phyloP scores from a whole-genome alignment of 2,329 filamentous ascomycete genomes.

The Tetracladium maxilliforme region DNA sequence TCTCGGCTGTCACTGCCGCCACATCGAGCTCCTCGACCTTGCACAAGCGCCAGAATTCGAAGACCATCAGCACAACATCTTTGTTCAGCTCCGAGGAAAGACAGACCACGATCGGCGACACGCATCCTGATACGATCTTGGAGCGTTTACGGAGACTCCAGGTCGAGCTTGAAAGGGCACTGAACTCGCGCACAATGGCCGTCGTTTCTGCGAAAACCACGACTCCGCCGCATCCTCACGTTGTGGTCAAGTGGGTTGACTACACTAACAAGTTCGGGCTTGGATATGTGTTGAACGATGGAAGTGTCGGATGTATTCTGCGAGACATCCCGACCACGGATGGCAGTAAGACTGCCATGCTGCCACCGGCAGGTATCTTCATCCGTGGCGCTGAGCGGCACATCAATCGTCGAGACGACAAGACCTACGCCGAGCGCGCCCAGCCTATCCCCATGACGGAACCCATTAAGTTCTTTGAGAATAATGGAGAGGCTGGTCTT shows the following conservation, averaged over 20 bases:
- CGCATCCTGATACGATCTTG: constrained; percentile 42
- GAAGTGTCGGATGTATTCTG: constrained; percentile 60
- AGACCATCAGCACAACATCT: constrained; percentile 15
- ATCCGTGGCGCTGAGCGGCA: constrained; percentile 59
- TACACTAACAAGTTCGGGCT: constrained; percentile 80
- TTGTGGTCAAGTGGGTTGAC: constrained; percentile 73
- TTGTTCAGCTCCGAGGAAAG: constrained; percentile 41
- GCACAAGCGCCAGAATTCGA: constrained; percentile 13
- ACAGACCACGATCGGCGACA: constrained; percentile 31
- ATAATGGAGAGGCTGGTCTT: constrained; percentile 49
- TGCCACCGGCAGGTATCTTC: constrained; percentile 58
- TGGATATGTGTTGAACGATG: constrained; percentile 71
- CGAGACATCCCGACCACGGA: constrained; percentile 10
- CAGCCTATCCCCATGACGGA: constrained; percentile 51
- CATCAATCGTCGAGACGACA: constrained; percentile 45
- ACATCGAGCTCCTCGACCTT: too few relatives aligned
- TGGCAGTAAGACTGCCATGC: constrained; percentile 18
- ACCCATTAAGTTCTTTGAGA: constrained; percentile 61
- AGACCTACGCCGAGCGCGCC: constrained; percentile 36
- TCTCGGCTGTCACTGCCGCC: too few relatives aligned
- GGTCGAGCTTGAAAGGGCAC: constrained; percentile 42
- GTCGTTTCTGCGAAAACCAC: constrained; percentile 38
- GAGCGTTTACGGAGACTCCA: constrained; percentile 40
- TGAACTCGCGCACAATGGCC: constrained; percentile 49
- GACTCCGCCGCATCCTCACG: constrained; percentile 40